Conservation (phyloP, 768 basidiomycete genomes). For the Termitomyces sp. region DNA sequence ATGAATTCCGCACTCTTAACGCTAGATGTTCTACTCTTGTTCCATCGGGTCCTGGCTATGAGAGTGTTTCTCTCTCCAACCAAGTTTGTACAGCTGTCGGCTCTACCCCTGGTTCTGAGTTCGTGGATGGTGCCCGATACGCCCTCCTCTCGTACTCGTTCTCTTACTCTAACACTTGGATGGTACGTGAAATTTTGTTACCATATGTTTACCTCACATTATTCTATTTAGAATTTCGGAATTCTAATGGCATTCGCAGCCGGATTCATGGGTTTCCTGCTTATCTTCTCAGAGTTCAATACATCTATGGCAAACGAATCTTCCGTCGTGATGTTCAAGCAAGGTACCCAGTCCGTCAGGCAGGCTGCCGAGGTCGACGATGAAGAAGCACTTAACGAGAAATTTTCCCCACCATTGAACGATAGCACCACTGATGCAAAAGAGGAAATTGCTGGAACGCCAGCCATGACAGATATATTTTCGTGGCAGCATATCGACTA, state of each 20-base stretch:
- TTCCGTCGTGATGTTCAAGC: constrained; percentile 58
- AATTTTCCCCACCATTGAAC: constrained; percentile 6
- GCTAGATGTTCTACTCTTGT: constrained; percentile 55
- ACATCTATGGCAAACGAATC: constrained; percentile 31
- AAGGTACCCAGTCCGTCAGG: constrained; percentile 28
- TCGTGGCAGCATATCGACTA: constrained; percentile 65
- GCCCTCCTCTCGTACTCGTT: constrained; percentile 44
- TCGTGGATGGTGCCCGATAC: constrained; percentile 55
- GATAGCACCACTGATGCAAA: constrained; percentile 14
- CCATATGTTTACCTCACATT: not conserved
- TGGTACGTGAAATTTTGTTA: constrained; percentile 8
- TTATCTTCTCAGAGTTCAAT: constrained; percentile 54
- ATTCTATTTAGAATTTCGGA: constrained; percentile 48
- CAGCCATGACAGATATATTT: constrained; percentile 42
- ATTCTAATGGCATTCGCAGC: constrained; percentile 61
- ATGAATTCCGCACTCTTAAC: constrained; percentile 72
- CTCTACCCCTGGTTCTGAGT: constrained; percentile 47
- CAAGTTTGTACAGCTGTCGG: constrained; percentile 78
- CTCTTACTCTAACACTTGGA: constrained; percentile 20
- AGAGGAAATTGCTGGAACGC: constrained; percentile 29
- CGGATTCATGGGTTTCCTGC: constrained; percentile 46
- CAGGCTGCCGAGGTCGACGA: constrained; percentile 21
- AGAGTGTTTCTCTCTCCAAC: constrained; percentile 46
- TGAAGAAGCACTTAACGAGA: constrained; percentile 31
- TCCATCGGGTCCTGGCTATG: constrained; percentile 60